Conservation (phyloP, 2,329 filamentous ascomycete species). For the Phialemoniopsis sp. region DNA sequence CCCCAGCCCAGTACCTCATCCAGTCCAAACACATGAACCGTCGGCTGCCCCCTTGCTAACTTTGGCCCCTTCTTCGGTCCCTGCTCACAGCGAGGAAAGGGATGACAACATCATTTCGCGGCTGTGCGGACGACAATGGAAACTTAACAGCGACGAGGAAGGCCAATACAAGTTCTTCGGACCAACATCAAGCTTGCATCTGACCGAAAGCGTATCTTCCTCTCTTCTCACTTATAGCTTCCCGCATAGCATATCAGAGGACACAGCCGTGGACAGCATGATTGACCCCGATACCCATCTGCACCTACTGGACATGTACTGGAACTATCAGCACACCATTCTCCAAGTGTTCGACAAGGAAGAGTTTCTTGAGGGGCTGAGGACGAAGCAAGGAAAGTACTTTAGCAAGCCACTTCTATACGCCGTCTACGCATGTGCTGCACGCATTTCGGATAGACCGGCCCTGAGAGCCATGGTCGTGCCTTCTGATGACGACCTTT, state of each 20-base stretch:
- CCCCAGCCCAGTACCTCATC: too few species aligned
- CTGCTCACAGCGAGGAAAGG: background rate
- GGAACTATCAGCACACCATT: background rate
- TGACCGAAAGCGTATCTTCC: background rate
- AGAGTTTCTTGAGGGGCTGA: too few species aligned
- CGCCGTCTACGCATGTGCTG: too few species aligned
- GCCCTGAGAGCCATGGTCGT: too few species aligned
- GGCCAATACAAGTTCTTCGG: constrained; percentile 1
- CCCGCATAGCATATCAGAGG: background rate
- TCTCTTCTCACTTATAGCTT: background rate
- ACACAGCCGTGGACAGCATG: background rate
- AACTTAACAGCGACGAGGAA: constrained; percentile 1
- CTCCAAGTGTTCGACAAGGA: constrained; percentile 1
- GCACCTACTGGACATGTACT: background rate
- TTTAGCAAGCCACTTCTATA: too few species aligned
- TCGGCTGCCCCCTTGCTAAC: too few species aligned
- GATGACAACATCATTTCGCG: constrained; percentile 1
- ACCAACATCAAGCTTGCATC: constrained; percentile 1
- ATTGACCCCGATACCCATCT: background rate
- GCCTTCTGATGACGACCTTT: too few species aligned
- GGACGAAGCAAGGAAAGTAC: too few species aligned
- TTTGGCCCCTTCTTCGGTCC: too few species aligned
- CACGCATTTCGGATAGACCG: too few species aligned
- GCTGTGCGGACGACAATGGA: background rate
- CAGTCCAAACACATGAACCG: too few species aligned